These are phyloP conservation scores for Ceratobasidium sp. DNA, from an alignment of 1,284 basidiomycete species.

Conservation along the genomic window DNA sequence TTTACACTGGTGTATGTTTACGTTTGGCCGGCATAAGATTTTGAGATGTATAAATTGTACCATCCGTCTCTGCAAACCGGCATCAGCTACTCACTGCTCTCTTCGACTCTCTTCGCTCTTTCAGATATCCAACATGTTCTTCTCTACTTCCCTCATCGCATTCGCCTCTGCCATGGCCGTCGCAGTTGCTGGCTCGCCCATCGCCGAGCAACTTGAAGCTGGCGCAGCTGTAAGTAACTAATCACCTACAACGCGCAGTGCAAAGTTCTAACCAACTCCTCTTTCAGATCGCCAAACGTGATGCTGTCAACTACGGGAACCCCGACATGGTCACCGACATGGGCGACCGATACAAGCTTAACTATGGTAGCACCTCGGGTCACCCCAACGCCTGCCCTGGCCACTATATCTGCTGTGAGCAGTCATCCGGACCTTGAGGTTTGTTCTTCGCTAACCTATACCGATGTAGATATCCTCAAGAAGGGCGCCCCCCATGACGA, in stretches of 20 bases:
- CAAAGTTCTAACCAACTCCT: background rate
- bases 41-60: no score
- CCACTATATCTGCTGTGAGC: conserved; percentile 35
- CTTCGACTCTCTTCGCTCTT: no score
- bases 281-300: conserved; percentile 26
- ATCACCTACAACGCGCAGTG: background rate
- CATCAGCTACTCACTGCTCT: no score
- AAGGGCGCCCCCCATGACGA: conserved; percentile 20
- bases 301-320: conserved; percentile 28
- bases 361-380: conserved; percentile 32
- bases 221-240: background rate
- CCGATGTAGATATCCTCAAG: conserved; percentile 16
- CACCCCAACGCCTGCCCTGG: conserved; percentile 40
- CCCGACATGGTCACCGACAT: conserved; percentile 33
- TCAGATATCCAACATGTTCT: background rate
- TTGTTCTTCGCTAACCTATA: no score
- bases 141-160: background rate
- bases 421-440: background rate
- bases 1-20: no score
- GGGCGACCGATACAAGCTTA: conserved; percentile 35
- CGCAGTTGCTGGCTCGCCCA: conserved; percentile 13
- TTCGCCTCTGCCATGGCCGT: conserved; percentile 5
- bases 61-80: no score
- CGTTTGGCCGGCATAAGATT: no score
- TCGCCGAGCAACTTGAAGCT: conserved; percentile 19